Base-by-base conservation (phyloP, 176 grass and related monocot species). In the Aegilops speltoides region DNA sequence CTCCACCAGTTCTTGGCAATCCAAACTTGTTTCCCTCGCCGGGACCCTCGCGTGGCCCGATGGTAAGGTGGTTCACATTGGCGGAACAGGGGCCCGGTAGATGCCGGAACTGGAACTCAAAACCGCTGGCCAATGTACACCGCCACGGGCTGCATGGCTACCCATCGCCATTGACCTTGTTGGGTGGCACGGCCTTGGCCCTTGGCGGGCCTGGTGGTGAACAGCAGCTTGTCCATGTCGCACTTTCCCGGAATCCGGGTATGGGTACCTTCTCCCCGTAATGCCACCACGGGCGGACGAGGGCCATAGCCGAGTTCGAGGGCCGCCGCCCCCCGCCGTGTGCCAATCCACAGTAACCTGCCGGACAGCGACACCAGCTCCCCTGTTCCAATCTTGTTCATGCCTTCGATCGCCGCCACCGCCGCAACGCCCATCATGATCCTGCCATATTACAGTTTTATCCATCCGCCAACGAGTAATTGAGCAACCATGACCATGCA, bases 1-100 rank as follows among this genome's bases (percentile, higher is more conserved):
- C 90, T 73, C 90, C 90, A 91, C 2, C 86, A 91, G 66, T 91
- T 91, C 77, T 91, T 91, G 32, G 80, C 81, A 19, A 88, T 85
- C 86, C 90, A 92, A 32, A 92, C 28, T 86, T 89, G 1, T 70
- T 25, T 9, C n/a, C 36, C 34, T 37, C 63, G 17, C 6, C 63
- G n/a, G 0, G 64, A 2, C 36, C 41, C 34, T 92, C 86, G 80
- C 90, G 84, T 92, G 89, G 10, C 86, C 86, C 72, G 22, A 89
- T 77, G 67, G 72, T 88, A 4, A 83, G 86, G 16, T 92, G 90
- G 83, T 89, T 80, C 31, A 89, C 59, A 5, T 82, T 15, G 31
- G 16, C 32, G 4, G 82, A 6, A 60, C 83, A 92, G 16, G 86
- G 90, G 7, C 86, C 86, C 56, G 31, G 23, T 81, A 89, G 15